A percentile compares a stretch with the other conserved stretches of the same genome.
Evolutionary conservation across 768 basidiomycete species (phyloP).

Genomic region (Trametes punicea): DNA sequence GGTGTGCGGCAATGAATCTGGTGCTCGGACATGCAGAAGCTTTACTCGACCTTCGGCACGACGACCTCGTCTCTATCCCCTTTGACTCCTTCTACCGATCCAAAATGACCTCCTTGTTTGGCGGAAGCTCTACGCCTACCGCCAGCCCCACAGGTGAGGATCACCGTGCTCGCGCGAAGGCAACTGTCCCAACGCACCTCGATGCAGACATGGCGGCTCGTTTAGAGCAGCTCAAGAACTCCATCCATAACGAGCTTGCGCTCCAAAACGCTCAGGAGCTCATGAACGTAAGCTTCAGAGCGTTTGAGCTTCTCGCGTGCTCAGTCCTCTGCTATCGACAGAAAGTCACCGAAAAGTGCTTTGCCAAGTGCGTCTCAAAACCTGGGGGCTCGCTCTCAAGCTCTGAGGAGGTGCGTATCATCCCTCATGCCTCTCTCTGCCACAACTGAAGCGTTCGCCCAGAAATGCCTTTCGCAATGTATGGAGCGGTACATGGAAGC

Average conservation of each 20-base stretch:
- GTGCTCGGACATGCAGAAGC: background rate
- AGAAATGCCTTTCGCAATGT: slow-evolving; percentile 77
- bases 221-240: slow-evolving; percentile 51
- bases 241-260: slow-evolving; percentile 66
- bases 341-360: slow-evolving; percentile 83
- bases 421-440: background rate
- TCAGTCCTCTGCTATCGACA: slow-evolving; percentile 27
- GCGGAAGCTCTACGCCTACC: slow-evolving; percentile 14
- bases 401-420: slow-evolving; percentile 63
- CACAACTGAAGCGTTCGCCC: background rate
- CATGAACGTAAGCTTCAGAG: slow-evolving; percentile 53
- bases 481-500: slow-evolving; percentile 83
- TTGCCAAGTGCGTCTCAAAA: slow-evolving; percentile 70
- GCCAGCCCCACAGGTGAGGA: slow-evolving; percentile 13
- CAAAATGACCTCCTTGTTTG: slow-evolving; percentile 27
- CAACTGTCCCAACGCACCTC: background rate
- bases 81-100: background rate
- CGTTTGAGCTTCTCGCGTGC: background rate
- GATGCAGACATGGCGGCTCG: slow-evolving; percentile 36
- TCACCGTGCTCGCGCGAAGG: too few species aligned
- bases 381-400: slow-evolving; percentile 65
- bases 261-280: slow-evolving; percentile 77
- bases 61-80: background rate
- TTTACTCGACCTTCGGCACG: background rate
- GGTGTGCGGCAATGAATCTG: background rate